Evolutionary conservation across 495 filamentous ascomycete species (phyloP), one percentile per base, ranked within the genome.

Genomic region (Aspergillus ostianus): DNA sequence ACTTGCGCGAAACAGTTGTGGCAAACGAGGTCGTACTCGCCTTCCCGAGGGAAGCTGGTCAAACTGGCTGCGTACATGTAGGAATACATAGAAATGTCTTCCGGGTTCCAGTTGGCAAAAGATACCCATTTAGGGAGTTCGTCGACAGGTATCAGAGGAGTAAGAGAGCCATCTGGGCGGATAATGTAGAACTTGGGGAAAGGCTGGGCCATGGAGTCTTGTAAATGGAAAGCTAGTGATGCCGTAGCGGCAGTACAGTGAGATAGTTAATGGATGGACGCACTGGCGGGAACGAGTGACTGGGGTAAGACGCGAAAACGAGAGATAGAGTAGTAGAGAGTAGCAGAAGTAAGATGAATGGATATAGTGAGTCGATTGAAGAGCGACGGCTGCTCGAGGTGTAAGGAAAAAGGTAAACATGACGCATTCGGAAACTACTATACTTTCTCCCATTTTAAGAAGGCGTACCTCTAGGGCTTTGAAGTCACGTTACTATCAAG

Each of bases 1-100:
- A 73, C 54, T n/a, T 58, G 59, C 51, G 60, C 57, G 1, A 60
- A 57, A 47, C 76, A 78, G 54, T 76, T 55, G n/a, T 62, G 63
- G 55, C 76, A 78, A 26, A 75, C 56, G 20, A 76, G 67, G 18
- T 78, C 70, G 60, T 73, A 78, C 45, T 77, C 74, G 2, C 72
- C 74, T 10, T 65, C 59, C 3, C 76, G 74, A 9, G 68, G 69
- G 3, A 70, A 66, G 7, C 19, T 54, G 23, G 21, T 66, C 47
- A 55, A 54, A 13, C 64, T 67, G 3, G 58, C 73, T 20, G 69
- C 68, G 12, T 67, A 55, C 64, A 76, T 64, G 3, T 51, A 47
- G 20, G 56, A 44, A 44, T 51, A 63, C 36, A 70, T 53, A 4
- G 32, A 32, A 1, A 45, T 18, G n/a, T 70, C 60, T 12, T 64